Percentiles rank a stretch among this genome's conserved stretches.
Evolutionary conservation across 371 early-diverging fungal species (phyloP).

Genomic region (Lichtheimia ramosa): DNA sequence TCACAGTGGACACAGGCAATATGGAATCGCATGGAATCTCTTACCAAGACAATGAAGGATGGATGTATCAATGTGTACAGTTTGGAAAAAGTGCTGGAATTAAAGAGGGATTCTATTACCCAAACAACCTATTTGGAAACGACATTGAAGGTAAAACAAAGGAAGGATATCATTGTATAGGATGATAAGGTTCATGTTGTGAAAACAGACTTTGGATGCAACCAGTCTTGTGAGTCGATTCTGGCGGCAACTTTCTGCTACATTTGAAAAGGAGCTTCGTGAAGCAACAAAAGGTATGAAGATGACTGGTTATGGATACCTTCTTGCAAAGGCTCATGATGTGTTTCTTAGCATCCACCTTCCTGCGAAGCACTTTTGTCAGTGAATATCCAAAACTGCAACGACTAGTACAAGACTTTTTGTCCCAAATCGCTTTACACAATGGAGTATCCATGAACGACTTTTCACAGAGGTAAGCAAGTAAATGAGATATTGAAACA

Average conservation of each 20-base stretch:
- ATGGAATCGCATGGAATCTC: constrained; percentile 71
- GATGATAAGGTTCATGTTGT: background rate
- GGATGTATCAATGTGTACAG: constrained; percentile 72
- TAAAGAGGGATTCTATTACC: constrained; percentile 69
- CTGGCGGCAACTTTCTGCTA: constrained; percentile 46
- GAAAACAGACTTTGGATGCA: constrained; percentile 32
- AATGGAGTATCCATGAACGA: constrained; percentile 49
- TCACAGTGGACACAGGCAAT: constrained; percentile 50
- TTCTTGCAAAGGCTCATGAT: background rate
- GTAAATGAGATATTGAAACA: background rate
- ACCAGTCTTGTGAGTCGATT: constrained; percentile 47
- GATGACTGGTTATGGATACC: background rate
- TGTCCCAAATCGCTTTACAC: constrained; percentile 67
- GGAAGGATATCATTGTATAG: background rate
- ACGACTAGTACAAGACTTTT: constrained; percentile 75
- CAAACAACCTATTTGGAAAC: constrained; percentile 69
- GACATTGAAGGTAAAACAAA: constrained; percentile 32
- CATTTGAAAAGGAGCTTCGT: constrained; percentile 50
- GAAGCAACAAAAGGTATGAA: constrained; percentile 41
- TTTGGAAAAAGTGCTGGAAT: constrained; percentile 68
- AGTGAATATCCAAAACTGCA: constrained; percentile 76
- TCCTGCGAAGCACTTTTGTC: constrained; percentile 70
- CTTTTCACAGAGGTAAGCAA: constrained; percentile 55
- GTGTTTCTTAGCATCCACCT: constrained; percentile 50
- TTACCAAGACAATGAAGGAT: constrained; percentile 75